Base-by-base conservation (phyloP, 2,329 filamentous ascomycete species). In the Ascomycota sp. region DNA sequence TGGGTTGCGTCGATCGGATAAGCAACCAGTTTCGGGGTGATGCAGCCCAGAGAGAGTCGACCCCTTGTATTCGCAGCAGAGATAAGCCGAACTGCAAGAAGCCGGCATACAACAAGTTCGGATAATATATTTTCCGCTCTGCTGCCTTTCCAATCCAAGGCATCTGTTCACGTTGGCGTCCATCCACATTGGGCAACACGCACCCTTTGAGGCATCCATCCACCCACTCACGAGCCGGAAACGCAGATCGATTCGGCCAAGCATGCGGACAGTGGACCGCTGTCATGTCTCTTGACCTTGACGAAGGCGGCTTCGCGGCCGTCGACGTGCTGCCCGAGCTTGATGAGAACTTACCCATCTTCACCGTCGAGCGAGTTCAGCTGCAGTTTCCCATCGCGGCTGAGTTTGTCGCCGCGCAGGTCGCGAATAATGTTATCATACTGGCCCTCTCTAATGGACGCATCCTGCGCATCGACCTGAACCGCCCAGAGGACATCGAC, bases 361-460 rank as follows among this genome's bases (percentile, higher is more conserved):
- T 98, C 62, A 80, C 89, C 51, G 74, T 95, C 50, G 80, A 92
- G 57, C 74, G 71, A 40, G 89, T 95, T 29, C 77, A 91, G 60
- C 72, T 95, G 40, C 80, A 89, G 53, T 98, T 98, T 64, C 77
- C 81, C 38, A 76, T 95, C 47, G 81, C 86, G 2, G 83, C 86
- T 42, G 81, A 93, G 55, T 95, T 98, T 50, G 89, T 92, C 32
- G 84, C 89, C 12, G 84, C 84, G 29, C 84, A 93, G 55, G 86
- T 95, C 36, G 84, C 86, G 41, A 95, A 98, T 56, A 93, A 98
- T 61, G 84, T 95, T 39, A 68, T 98, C 37, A 74, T 95, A 16
- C 64, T 98, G 34, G 89, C 89, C 29, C 67, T 98, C 28, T 86
- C 83, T 6, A 93, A 86, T 37, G 82, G 83, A 33, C 76, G 86